Conservation (phyloP, 2,329 filamentous ascomycete species). For the Xylariaceae sp. region DNA sequence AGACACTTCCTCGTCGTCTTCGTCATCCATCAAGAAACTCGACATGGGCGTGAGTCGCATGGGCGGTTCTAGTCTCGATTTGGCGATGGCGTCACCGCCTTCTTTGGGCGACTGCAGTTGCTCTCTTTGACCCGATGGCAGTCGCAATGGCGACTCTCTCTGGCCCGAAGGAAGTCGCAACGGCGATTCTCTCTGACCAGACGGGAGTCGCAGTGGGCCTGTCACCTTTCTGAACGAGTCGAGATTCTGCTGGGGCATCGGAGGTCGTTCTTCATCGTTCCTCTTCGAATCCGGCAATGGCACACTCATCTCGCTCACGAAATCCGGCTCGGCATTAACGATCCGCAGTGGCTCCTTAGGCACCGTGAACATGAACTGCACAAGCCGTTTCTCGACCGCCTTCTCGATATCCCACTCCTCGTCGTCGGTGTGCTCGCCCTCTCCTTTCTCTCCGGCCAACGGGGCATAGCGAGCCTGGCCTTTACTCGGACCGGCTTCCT, state of each 20-base stretch:
- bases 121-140: neutral
- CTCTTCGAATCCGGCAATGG: constrained; percentile 38
- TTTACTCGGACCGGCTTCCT: constrained; percentile 30
- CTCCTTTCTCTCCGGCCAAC: constrained; percentile 3
- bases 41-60: constrained; percentile 4
- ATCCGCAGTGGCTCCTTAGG: constrained; percentile 80
- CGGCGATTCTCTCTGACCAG: too few relatives aligned
- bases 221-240: too few relatives aligned
- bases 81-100: neutral
- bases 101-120: neutral
- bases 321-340: constrained; percentile 69
- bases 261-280: neutral
- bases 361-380: constrained; percentile 89
- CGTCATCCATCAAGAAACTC: constrained; percentile 20
- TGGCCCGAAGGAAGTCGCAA: too few relatives aligned
- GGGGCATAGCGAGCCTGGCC: constrained; percentile 29
- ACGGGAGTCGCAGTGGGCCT: too few relatives aligned
- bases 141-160: neutral
- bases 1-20: neutral
- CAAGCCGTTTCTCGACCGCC: constrained; percentile 63
- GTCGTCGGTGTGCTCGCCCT: constrained; percentile 57
- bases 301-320: constrained; percentile 40
- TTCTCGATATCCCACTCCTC: constrained; percentile 64
- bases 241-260: neutral
- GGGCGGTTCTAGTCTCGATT: neutral